Base-by-base conservation (phyloP, 2,329 filamentous ascomycete genomes). In the Verticillium dahliae region DNA sequence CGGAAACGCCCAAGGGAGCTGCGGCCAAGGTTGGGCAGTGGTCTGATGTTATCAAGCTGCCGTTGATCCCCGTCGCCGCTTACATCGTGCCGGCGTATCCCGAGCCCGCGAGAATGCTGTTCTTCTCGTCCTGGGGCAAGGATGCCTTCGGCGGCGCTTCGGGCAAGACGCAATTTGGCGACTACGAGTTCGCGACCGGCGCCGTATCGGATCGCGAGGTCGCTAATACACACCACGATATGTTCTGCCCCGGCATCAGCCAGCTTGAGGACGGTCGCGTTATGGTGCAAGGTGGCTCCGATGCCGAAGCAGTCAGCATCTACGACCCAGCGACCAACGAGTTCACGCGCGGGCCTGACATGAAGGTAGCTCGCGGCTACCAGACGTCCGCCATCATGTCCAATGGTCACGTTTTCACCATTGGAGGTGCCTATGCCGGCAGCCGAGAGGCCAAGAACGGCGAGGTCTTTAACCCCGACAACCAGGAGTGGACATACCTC, bases 191-290 rank as follows among this genome's bases (percentile, higher is more conserved):
- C 52, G 64, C 61, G 13, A 67, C 66, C 1, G 67, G 67, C 54
- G 61, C 60, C 75, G 62, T 74, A 11, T 69, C 72, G 22, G 56
- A 71, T 27, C 69, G 68, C 18, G 70, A 69, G 38, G 69, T 77
- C 7, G 69, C 72, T 54, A 68, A 80, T 62, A 83, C 79, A 0
- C 66, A 75, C 4, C 80, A 83, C 65, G 81, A 84, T 66, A 84
- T 84, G 81, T 84, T 84, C 65, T 85, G 83, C 66, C 82, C 83
- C 0, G 84, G 82, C 2, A 81, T 85, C 58, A 80, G 76, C 7
- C 70, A 80, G 13, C 78, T 81, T 61, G 75, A 75, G 15, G 71
- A 77, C 7, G 84, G 82, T 0, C 72, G 75, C 9, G 75, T 84
- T 7, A 67, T 86, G 1, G 78, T 87, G 6, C 81, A 79, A 0